Conservation (phyloP, 495 filamentous ascomycete genomes). For the Aspergillus kassunensis region DNA sequence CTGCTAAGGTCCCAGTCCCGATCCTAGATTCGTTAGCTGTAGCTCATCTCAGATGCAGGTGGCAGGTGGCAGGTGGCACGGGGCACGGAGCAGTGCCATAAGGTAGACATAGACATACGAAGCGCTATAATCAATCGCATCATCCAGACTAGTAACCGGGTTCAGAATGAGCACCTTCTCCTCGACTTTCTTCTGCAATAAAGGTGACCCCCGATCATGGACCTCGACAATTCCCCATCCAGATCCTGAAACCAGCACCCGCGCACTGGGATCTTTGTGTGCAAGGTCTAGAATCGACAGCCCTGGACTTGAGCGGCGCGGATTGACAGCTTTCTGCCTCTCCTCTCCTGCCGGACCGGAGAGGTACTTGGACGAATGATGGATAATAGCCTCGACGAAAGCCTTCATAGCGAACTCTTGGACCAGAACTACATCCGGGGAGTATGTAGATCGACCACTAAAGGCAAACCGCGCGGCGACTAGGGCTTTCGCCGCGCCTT, state of each 20-base stretch:
- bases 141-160: conserved; percentile 37
- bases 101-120: conserved; percentile 12
- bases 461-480: conserved; percentile 47
- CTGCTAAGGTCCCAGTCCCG: conserved; percentile 34
- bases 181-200: conserved; percentile 27
- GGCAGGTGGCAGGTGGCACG: too few relatives aligned
- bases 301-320: conserved; percentile 12
- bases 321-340: conserved; percentile 11
- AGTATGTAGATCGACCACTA: conserved; percentile 47
- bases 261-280: conserved; percentile 19
- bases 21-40: not conserved
- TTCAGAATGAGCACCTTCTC: conserved; percentile 35
- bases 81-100: too few relatives aligned
- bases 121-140: conserved; percentile 41
- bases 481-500: conserved; percentile 41
- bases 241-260: conserved; percentile 27
- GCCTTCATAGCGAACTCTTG: conserved; percentile 52
- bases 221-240: conserved; percentile 32
- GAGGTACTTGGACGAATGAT: conserved; percentile 31
- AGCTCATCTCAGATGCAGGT: not conserved
- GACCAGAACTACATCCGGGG: conserved; percentile 52
- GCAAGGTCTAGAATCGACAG: conserved; percentile 21
- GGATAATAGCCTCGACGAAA: conserved; percentile 43
- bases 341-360: conserved; percentile 27
- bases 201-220: conserved; percentile 25